These are phyloP conservation scores for Nigrograna mackinnonii DNA, from an alignment of 2,329 filamentous ascomycete genomes.

Conservation along the genomic window DNA sequence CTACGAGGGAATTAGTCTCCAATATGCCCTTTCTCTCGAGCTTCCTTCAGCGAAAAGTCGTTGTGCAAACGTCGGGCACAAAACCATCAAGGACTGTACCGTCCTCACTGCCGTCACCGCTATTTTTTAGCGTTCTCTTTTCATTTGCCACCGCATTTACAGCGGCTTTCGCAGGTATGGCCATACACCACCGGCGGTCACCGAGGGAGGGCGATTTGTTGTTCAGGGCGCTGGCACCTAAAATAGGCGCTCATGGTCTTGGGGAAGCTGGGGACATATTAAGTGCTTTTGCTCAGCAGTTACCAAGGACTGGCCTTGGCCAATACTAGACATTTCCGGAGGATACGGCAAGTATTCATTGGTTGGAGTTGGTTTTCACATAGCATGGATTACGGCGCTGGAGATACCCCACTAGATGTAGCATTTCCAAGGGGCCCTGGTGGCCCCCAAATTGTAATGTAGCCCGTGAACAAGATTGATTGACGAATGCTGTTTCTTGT, in stretches of 20 bases:
- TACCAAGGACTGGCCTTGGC: no score
- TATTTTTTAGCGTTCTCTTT: conserved; percentile 26
- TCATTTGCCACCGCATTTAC: conserved; percentile 21
- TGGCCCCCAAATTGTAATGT: no score
- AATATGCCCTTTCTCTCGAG: conserved; percentile 27
- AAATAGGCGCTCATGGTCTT: conserved; percentile 27
- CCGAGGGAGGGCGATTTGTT: conserved; percentile 36
- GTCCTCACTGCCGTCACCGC: conserved; percentile 32
- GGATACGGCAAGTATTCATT: no score
- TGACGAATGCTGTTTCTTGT: no score
- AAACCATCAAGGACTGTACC: conserved; percentile 8
- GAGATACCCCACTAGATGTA: no score
- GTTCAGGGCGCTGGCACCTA: conserved; percentile 39
- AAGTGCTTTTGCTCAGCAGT: conserved; percentile 27
- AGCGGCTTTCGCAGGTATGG: conserved; percentile 29
- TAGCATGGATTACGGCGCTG: no score
- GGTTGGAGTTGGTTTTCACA: no score
- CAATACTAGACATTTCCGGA: no score
- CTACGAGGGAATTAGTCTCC: conserved; percentile 22
- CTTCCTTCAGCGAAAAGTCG: conserved; percentile 10
- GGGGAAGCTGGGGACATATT: conserved; percentile 38
- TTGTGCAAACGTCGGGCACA: conserved; percentile 12
- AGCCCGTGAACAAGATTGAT: no score
- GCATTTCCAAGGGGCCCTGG: no score
- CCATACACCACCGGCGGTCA: conserved; percentile 34